These are phyloP conservation scores for Passiflora organensis DNA, from an alignment of 345 rosid genomes.

Conservation along the genomic window DNA sequence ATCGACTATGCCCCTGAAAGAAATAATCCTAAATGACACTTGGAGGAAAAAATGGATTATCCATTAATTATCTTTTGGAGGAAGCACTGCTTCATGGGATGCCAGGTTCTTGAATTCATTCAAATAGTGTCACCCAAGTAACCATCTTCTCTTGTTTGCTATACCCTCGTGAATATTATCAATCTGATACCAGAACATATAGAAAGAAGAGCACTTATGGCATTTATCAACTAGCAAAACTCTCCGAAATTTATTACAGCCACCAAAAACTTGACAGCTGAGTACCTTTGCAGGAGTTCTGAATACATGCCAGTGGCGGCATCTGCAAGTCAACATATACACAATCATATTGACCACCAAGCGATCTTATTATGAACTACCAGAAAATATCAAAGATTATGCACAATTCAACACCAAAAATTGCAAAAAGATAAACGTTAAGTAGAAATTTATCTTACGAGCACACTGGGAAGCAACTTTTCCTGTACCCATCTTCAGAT, in stretches of 20 bases:
- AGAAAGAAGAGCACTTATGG: background rate
- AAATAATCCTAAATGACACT: no score
- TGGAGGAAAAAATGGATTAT: no score
- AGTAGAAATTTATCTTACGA: constrained; percentile 41
- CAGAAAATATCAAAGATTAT: background rate
- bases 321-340: constrained; percentile 40
- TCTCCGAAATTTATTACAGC: background rate
- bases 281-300: constrained; percentile 69
- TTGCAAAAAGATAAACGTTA: background rate
- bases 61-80: no score
- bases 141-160: no score
- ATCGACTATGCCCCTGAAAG: no score
- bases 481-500: constrained; percentile 84
- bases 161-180: no score
- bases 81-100: no score
- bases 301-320: constrained; percentile 91
- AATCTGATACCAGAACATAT: background rate
- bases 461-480: constrained; percentile 89
- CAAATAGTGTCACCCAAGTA: no score
- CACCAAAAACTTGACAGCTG: background rate
- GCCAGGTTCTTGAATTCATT: no score
- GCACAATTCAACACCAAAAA: constrained; percentile 2
- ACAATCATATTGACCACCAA: constrained; percentile 4
- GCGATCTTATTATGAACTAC: background rate
- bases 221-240: background rate